Evolutionary conservation across 257 asterid genomes (phyloP), one percentile per base, ranked within the genome.

Genomic region (Solanum chiquidenum): DNA sequence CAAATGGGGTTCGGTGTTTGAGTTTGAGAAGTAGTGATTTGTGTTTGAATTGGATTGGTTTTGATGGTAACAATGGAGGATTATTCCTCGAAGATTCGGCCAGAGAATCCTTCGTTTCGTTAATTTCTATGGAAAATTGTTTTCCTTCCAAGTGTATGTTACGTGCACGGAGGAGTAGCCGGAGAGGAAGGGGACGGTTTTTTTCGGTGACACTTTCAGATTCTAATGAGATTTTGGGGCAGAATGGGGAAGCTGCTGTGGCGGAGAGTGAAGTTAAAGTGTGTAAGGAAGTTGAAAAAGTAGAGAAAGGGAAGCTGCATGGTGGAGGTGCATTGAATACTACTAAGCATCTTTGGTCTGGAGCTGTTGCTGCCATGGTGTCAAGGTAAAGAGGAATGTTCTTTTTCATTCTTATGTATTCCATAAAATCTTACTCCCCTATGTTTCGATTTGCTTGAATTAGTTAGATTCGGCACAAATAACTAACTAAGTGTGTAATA

Each of bases 291-390:
- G 89, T 86, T 62, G 94, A 87, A 79, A 91, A 86, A 80, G 91
- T 84, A 69, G 91, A 88, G 38, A 89, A 89, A 37, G 74, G 18
- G 60, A 87, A 87, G 88, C 37, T 85, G 33, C 86, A 85, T 16
- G 88, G 94, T n/a, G 88, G 90, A 16, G 94, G 96, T 46, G 94
- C 98, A 86, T 88, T 95, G 71, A 97, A 97, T 88, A 92, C 96
- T 42, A 94, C 96, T 79, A 97, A 93, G 90, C 99, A 97, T 94
- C 98, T 97, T 5, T 97, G 99, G 98, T 95, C 98, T 76, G 99
- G 99, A 40, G 99, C 99, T 64, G 98, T 95, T 87, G 96, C 99
- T 86, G 99, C 99, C 79, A 94, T 93, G 96, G 94, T 97, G 9
- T 86, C 88, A 20, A 86, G 88, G 88, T 86, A 86, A 73, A 34